Conservation (phyloP, 345 rosid genomes). For the Sisymbrium altissimum region DNA sequence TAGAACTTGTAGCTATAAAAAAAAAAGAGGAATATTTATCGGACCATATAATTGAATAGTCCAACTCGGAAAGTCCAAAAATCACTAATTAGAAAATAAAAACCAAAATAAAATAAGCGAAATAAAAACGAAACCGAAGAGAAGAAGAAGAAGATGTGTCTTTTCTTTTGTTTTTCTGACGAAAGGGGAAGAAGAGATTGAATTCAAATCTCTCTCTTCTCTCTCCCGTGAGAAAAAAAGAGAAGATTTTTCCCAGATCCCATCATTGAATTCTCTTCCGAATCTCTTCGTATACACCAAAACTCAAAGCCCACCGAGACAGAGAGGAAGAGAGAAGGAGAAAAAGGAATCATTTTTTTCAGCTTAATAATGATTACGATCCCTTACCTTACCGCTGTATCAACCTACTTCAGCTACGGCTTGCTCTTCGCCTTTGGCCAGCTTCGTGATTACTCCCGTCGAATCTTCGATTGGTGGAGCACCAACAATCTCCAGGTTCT, state of each 20-base stretch:
- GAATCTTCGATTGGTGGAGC: constrained; percentile 54
- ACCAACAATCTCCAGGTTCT: constrained; percentile 56
- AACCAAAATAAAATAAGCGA: neutral
- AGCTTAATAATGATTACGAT: constrained; percentile 45
- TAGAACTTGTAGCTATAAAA: too few relatives aligned
- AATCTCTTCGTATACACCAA: neutral
- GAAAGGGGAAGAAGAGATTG: constrained; percentile 19
- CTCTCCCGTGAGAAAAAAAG: constrained; percentile 14
- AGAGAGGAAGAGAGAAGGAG: neutral
- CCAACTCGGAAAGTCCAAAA: neutral
- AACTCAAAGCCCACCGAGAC: neutral
- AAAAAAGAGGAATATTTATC: too few relatives aligned
- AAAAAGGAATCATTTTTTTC: neutral
- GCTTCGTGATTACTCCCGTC: constrained; percentile 72
- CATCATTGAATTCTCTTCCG: neutral
- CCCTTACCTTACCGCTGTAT: constrained; percentile 68
- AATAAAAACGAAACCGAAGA: neutral
- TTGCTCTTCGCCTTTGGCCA: constrained; percentile 77
- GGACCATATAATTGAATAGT: neutral
- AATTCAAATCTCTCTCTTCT: constrained; percentile 27
- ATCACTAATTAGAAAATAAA: neutral
- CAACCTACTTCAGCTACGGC: constrained; percentile 78
- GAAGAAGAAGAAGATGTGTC: neutral
- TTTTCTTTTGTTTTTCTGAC: neutral
- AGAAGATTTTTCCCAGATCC: constrained; percentile 23